Evolutionary conservation across 345 rosid species (phyloP).

Genomic region (Psidium guajava): DNA sequence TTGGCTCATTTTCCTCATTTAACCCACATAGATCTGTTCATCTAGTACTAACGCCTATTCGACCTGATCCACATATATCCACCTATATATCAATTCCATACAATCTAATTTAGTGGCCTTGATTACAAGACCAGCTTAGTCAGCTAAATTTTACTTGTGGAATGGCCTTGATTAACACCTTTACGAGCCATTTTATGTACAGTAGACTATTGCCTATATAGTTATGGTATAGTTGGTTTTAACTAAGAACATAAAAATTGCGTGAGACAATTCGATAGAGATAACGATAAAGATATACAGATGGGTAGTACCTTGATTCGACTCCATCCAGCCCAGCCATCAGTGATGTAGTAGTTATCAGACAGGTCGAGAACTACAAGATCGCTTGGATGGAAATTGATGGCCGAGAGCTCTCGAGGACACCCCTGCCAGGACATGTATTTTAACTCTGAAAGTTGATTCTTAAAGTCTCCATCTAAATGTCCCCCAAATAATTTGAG

Average conservation of each 20-base stretch:
- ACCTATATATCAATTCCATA: neutral
- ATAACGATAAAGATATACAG: too few species aligned
- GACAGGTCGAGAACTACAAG: too few species aligned
- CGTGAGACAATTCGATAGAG: too few species aligned
- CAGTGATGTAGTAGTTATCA: too few species aligned
- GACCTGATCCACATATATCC: neutral
- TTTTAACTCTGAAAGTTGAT: neutral
- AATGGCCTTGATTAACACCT: neutral
- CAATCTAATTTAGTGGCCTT: neutral
- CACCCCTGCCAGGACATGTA: neutral
- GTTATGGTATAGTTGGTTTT: too few species aligned
- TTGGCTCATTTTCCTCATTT: too few species aligned
- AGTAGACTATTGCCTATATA: too few species aligned
- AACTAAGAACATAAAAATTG: too few species aligned
- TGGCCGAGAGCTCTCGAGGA: neutral
- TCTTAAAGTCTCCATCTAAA: neutral
- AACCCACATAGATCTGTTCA: too few species aligned
- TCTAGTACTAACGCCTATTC: too few species aligned
- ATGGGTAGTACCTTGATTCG: too few species aligned
- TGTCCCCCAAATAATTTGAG: neutral
- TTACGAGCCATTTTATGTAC: neutral
- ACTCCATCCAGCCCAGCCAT: too few species aligned
- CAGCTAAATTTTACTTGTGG: neutral
- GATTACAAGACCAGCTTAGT: neutral
- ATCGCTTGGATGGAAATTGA: neutral